Evolutionary conservation across 352 stramenopile species (phyloP).

Genomic region (Globisporangium takayamanum): DNA sequence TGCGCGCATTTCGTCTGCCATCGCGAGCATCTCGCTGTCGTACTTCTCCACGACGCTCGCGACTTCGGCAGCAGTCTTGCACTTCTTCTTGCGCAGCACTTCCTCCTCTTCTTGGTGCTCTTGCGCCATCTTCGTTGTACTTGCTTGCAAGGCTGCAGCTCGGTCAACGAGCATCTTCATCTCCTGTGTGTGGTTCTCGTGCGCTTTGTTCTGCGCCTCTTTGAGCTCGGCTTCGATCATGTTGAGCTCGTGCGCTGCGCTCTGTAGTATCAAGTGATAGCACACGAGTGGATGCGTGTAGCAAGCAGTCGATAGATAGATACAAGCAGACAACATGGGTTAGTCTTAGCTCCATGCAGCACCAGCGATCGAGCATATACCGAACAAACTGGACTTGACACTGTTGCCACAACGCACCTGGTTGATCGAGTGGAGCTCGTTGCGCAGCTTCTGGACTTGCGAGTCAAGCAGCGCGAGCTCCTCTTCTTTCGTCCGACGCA

Average conservation of each 20-base stretch:
- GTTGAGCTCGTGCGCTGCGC: slow-evolving; percentile 58
- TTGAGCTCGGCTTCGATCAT: slow-evolving; percentile 76
- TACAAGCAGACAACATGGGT: background rate
- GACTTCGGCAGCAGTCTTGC: slow-evolving; percentile 71
- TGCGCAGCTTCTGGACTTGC: slow-evolving; percentile 76
- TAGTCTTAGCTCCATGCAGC: background rate
- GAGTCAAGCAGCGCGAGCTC: slow-evolving; percentile 73
- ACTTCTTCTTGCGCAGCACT: slow-evolving; percentile 72
- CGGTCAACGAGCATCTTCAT: slow-evolving; percentile 66
- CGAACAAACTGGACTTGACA: background rate
- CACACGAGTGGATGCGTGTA: background rate
- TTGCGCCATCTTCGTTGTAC: slow-evolving; percentile 59
- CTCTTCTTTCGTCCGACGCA: slow-evolving; percentile 78
- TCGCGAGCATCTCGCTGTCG: slow-evolving; percentile 61
- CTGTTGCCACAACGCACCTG: slow-evolving; percentile 23
- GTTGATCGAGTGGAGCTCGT: slow-evolving; percentile 68
- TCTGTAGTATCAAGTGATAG: slow-evolving; percentile 18
- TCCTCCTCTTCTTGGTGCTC: slow-evolving; percentile 84
- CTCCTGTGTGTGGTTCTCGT: slow-evolving; percentile 74
- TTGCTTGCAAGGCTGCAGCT: slow-evolving; percentile 42
- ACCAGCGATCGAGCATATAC: background rate
- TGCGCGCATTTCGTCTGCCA: slow-evolving; percentile 45
- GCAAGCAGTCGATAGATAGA: background rate
- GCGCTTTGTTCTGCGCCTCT: slow-evolving; percentile 58
- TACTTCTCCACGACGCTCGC: slow-evolving; percentile 69